Evolutionary conservation across 2,329 filamentous ascomycete genomes (phyloP), one percentile per base, ranked within the genome.

Genomic region (Fusarium solani-melongenae): DNA sequence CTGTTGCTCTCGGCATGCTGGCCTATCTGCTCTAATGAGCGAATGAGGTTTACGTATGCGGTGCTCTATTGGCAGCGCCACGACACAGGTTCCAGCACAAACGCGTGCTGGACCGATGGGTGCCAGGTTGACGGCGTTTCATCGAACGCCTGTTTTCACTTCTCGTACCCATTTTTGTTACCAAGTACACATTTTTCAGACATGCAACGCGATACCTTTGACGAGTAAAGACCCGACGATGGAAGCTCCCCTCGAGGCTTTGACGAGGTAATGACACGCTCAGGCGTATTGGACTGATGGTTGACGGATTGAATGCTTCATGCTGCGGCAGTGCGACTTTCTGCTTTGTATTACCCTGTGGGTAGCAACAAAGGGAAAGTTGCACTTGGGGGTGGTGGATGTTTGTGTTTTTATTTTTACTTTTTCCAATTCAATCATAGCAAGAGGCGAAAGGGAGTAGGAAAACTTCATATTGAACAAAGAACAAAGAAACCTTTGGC

Each of bases 1-100:
- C 84, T 36, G 83, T 86, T 44, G 88, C 87, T 67, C 79, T 88
- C 51, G 88, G 87, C 64, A 78, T 89, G 51, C 80, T 90, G 70
- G 88, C 88, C 72, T 87, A 86, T 75, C 79, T 89, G 72, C 79
- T 89, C 77, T 89, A 85, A 51, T 31, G 46, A 74, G 63, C 62
- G 62, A 44, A 65, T 22, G 29, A 29, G 76, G 75, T 66, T 74
- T 73, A 64, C 57, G 56, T 61, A 58, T 60, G 64, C 59, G 67
- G 64, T 62, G 56, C 59, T 66, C 58, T 36, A 70, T 69, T 55
- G 69, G 66, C 68, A 71, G 53, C 70, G 61, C 73, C 58, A 74
- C 62, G 59, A 76, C 44, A 69, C 69, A 24, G 66, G 78, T 55
- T 69, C 70, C 58, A 65, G 66, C 46, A 57, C 68, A 46, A 62